Base-by-base conservation (phyloP, 192 early-diverging fungal genomes). In the Lunasporangiospora selenospora region DNA sequence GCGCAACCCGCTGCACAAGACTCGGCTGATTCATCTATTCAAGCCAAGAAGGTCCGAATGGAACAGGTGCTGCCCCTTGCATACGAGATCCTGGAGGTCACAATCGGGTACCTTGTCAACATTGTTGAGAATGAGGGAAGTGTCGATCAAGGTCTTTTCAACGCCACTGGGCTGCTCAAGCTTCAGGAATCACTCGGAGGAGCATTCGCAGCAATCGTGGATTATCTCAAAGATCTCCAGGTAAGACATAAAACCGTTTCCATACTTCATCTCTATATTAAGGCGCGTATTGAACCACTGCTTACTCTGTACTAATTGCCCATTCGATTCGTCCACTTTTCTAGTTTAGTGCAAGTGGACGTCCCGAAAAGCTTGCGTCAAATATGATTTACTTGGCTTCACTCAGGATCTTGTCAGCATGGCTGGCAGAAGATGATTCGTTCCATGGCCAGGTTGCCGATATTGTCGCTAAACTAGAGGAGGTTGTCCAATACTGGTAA, bases 161-260 rank as follows among this genome's bases (percentile, higher is more conserved):
- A 73, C 31, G 69, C 69, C 1, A 63, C 55, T 3, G 61, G 54
- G 1, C 23, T 73, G 39, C 60, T 73, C n/a, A 62, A 63, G 30
- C 8, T 73, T 6, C 69, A 73, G 48, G 69, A 63, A 26, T 53
- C 61, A 6, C 60, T 73, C 16, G 41, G 53, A 26, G 53, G 39
- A 8, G 42, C 69, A 1, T 73, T 63, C 21, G 6, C 60, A 7
- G 53, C 69, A 3, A 53, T 73, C 10, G 32, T 73, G 42, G 69
- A 73, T 38, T 73, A 73, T 36, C 48, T 73, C n/a, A 58, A 45
- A 29, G 69, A 73, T 48, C 46, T 73, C 15, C 69, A 71, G 67
- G 59, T 60, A 53, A 30, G 4, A n/a, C n/a, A n/a, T n/a, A n/a
- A n/a, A n/a, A n/a, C n/a, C n/a, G n/a, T n/a, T n/a, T n/a, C n/a